These are phyloP conservation scores for Omphalea diandra DNA, from an alignment of 441 rosid genomes.

Conservation along the genomic window DNA sequence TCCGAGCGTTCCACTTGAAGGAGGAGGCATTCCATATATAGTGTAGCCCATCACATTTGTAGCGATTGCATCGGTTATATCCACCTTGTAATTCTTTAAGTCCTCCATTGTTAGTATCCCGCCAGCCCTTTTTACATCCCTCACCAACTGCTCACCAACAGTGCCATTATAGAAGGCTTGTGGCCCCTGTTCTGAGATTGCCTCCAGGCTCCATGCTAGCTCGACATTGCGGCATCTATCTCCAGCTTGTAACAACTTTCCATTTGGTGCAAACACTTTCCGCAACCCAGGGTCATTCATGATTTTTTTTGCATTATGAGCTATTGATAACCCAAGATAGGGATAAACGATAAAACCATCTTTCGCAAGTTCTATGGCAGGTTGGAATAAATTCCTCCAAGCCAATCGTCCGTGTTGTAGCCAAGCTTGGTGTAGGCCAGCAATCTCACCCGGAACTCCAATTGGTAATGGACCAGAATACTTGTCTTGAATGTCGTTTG, in stretches of 20 bases:
- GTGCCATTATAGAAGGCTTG: conserved; percentile 67
- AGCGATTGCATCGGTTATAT: conserved; percentile 53
- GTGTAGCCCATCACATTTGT: conserved; percentile 63
- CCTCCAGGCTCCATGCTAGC: conserved; percentile 61
- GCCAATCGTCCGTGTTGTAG: conserved; percentile 61
- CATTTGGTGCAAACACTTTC: conserved; percentile 66
- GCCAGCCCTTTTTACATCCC: conserved; percentile 62
- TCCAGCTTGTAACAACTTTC: conserved; percentile 58
- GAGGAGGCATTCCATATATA: conserved; percentile 80
- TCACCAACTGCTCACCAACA: conserved; percentile 64
- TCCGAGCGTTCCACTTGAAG: conserved; percentile 81
- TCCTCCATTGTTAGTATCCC: conserved; percentile 92
- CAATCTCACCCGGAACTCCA: conserved; percentile 96
- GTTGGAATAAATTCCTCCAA: conserved; percentile 69
- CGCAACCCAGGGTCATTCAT: conserved; percentile 57
- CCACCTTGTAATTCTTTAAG: conserved; percentile 61
- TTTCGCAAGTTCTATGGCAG: conserved; percentile 66
- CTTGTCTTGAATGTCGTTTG: conserved; percentile 43
- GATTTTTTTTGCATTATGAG: conserved; percentile 22
- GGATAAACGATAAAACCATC: conserved; percentile 70
- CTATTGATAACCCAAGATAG: conserved; percentile 48
- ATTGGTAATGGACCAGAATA: conserved; percentile 62
- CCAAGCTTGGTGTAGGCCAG: conserved; percentile 92
- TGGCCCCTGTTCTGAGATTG: conserved; percentile 69
- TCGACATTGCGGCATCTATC: conserved; percentile 59